These are phyloP conservation scores for Agroathelia rolfsii DNA, from an alignment of 1,284 basidiomycete species.

Conservation along the genomic window DNA sequence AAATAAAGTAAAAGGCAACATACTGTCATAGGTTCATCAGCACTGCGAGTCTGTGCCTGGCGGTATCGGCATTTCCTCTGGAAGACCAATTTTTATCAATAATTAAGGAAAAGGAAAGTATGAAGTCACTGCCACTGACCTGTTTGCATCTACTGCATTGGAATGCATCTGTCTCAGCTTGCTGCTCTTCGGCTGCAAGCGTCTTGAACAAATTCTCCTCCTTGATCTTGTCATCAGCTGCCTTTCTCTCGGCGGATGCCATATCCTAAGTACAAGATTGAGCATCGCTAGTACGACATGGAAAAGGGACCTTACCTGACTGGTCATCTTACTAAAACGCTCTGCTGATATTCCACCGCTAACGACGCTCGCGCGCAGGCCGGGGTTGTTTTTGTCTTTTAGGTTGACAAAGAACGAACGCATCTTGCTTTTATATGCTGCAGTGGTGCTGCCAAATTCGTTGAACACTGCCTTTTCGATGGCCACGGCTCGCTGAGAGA, in stretches of 20 bases:
- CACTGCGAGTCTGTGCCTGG: constrained; percentile 89
- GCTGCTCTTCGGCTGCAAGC: constrained; percentile 79
- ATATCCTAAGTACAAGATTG: constrained; percentile 58
- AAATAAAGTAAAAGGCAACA: constrained; percentile 21
- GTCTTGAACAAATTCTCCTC: constrained; percentile 89
- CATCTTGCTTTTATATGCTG: constrained; percentile 73
- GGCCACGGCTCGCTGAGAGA: constrained; percentile 45
- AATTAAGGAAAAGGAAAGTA: constrained; percentile 4
- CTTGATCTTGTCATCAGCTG: constrained; percentile 73
- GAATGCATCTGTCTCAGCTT: constrained; percentile 97
- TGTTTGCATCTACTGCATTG: constrained; percentile 92
- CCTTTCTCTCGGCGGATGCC: constrained; percentile 88
- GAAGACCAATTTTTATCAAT: constrained; percentile 6
- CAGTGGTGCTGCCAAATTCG: constrained; percentile 34
- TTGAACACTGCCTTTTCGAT: constrained; percentile 51
- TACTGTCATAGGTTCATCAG: constrained; percentile 95
- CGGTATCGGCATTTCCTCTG: constrained; percentile 86
- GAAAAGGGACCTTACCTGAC: constrained; percentile 41
- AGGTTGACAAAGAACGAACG: constrained; percentile 82
- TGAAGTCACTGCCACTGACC: constrained; percentile 24
- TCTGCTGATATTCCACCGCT: constrained; percentile 67
- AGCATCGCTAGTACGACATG: constrained; percentile 1
- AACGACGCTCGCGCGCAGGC: constrained; percentile 76
- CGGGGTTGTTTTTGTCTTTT: constrained; percentile 92
- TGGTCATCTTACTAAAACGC: constrained; percentile 74